Evolutionary conservation across 2,329 filamentous ascomycete species (phyloP), one percentile per base, ranked within the genome.

Genomic region (Ceratocystis papillata): DNA sequence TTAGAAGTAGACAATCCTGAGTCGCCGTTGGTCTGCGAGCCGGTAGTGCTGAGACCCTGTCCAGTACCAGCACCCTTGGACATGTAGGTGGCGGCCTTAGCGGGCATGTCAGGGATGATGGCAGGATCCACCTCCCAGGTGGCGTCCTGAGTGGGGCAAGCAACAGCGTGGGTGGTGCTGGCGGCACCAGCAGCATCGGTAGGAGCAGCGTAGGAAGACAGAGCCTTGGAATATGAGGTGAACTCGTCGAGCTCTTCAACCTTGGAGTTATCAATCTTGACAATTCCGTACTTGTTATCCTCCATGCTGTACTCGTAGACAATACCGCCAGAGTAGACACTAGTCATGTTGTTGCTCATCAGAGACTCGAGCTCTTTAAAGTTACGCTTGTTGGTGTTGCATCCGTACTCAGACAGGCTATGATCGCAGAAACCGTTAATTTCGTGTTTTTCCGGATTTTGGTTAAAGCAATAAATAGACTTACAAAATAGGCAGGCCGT

Each of bases 231-330:
- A 71, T 83, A 79, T 69, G 76, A 76, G 60, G 77, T 74, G 76
- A 87, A 96, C 72, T 93, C 89, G 22, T 57, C 12, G 44, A 80
- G 77, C 69, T 87, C 82, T 41, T 77, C 78, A 67, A 88, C 81
- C 73, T 76, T 72, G 69, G 80, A 82, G 60, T 76, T 73, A 59
- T 45, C 28, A 72, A 94, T 79, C 67, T 83, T 77, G 73, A 92
- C 90, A 67, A 96, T 86, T 70, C 92, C 93, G 76, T 86, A 97
- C 59, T 86, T 81, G 78, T 86, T 90, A 68, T 81, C 80, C 76
- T 95, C 90, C 73, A 88, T 78, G 8, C 88, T 87, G 80, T 96
- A 99, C 77, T 97, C 92, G 79, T 96, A 99, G 76, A 96, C 89
- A 48, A 99, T 83, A 75, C 94, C 94, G 72, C 94, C 94, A 50